Percentiles rank a stretch among this genome's conserved stretches.
phyloP scores from a whole-genome alignment of 306 rosid genomes.

The Lathyrus oleraceus region DNA sequence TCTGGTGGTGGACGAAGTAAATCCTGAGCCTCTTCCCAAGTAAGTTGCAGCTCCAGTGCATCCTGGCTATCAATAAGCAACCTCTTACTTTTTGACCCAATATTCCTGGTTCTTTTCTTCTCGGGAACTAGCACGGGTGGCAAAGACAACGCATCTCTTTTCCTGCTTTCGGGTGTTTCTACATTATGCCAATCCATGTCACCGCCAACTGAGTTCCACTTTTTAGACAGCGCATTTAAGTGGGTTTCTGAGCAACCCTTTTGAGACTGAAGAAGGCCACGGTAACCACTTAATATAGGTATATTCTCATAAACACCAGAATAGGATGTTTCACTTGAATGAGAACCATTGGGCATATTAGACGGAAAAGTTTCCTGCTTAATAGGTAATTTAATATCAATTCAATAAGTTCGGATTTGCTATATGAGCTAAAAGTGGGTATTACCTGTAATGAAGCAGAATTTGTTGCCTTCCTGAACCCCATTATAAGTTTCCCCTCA shows the following conservation, averaged over 20 bases:
- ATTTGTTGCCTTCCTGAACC: constrained; percentile 86
- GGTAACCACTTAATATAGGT: constrained; percentile 87
- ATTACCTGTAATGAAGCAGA: constrained; percentile 78
- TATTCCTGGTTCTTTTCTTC: constrained; percentile 82
- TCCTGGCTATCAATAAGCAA: constrained; percentile 93
- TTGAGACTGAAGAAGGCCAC: constrained; percentile 92
- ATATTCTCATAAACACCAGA: constrained; percentile 90
- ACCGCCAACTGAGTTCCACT: constrained; percentile 67
- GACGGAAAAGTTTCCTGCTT: constrained; percentile 84
- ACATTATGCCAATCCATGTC: constrained; percentile 73
- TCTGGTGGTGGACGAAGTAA: constrained; percentile 92
- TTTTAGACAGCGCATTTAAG: constrained; percentile 65
- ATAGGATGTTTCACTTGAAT: constrained; percentile 84
- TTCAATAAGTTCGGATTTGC: constrained; percentile 40
- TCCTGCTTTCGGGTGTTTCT: constrained; percentile 68
- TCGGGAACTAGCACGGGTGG: constrained; percentile 69
- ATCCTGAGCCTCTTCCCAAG: constrained; percentile 99
- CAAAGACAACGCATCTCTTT: constrained; percentile 68
- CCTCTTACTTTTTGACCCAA: constrained; percentile 96
- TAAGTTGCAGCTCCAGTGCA: constrained; percentile 86
- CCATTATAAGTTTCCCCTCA: constrained; percentile 97
- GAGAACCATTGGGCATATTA: constrained; percentile 73
- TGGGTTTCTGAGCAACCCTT: constrained; percentile 82
- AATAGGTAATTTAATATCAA: constrained; percentile 52
- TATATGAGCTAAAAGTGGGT: constrained; percentile 44